A percentile compares a stretch with the other conserved stretches of the same genome.
Evolutionary conservation across 2,329 filamentous ascomycete genomes (phyloP).

Genomic region (Magnaporthiopsis rhizophila): DNA sequence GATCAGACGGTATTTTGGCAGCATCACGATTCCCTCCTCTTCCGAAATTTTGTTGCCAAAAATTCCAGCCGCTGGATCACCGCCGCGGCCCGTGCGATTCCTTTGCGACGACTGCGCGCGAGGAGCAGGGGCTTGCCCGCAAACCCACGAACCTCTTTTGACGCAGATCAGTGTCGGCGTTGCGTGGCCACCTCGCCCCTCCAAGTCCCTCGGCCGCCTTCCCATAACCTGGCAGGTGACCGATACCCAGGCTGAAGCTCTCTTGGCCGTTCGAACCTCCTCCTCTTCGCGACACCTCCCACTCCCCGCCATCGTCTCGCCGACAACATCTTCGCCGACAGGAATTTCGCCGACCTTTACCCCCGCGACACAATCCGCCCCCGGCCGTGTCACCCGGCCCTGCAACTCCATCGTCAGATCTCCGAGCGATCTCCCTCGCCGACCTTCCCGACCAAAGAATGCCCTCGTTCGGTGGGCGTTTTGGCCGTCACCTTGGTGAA

Average conservation of each 20-base stretch:
- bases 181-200: too few species aligned
- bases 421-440: too few species aligned
- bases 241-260: too few species aligned
- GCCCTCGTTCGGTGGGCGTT: conserved; percentile 21
- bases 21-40: neutral
- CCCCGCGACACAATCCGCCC: neutral
- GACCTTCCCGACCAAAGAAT: neutral
- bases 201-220: neutral
- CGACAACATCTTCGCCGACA: neutral
- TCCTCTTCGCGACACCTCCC: neutral
- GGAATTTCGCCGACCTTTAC: neutral
- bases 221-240: neutral
- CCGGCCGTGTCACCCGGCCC: too few species aligned
- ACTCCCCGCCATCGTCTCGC: neutral
- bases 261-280: neutral
- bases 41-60: neutral
- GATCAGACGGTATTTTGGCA: neutral
- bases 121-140: neutral
- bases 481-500: conserved; percentile 40
- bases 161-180: neutral
- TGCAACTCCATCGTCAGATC: too few species aligned
- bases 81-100: neutral
- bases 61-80: neutral
- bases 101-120: too few species aligned
- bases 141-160: neutral